phyloP scores from a whole-genome alignment of 2,329 filamentous ascomycete genomes.

The Paecilomyces sp. region DNA sequence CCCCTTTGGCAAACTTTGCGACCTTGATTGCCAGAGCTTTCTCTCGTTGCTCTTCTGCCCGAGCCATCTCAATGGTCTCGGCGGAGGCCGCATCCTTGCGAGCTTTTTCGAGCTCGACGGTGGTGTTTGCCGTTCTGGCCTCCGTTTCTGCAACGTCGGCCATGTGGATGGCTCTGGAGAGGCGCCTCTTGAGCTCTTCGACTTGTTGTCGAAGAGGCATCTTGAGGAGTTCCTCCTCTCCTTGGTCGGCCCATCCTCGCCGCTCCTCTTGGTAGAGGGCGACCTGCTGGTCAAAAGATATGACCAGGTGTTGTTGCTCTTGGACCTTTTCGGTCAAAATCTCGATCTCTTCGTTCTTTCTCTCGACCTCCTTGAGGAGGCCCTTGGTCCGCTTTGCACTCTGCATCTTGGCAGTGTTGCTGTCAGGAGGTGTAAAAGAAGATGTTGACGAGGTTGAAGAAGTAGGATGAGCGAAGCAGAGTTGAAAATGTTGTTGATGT shows the following conservation, averaged over 20 bases:
- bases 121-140: neutral
- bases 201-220: neutral
- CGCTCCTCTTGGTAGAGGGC: neutral
- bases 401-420: neutral
- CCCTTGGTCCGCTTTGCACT: neutral
- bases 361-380: neutral
- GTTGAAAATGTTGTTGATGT: neutral
- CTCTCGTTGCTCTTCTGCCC: neutral
- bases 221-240: neutral
- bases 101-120: neutral
- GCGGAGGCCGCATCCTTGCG: neutral
- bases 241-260: neutral
- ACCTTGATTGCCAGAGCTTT: neutral
- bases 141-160: neutral
- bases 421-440: neutral
- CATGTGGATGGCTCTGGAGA: neutral
- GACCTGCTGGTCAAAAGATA: neutral
- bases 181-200: neutral
- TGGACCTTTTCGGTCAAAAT: neutral
- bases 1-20: neutral
- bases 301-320: neutral
- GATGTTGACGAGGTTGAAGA: neutral
- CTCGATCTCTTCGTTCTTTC: neutral
- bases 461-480: neutral
- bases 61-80: neutral